phyloP scores from a whole-genome alignment of 208 protist species.

The Porcisia hertigi region DNA sequence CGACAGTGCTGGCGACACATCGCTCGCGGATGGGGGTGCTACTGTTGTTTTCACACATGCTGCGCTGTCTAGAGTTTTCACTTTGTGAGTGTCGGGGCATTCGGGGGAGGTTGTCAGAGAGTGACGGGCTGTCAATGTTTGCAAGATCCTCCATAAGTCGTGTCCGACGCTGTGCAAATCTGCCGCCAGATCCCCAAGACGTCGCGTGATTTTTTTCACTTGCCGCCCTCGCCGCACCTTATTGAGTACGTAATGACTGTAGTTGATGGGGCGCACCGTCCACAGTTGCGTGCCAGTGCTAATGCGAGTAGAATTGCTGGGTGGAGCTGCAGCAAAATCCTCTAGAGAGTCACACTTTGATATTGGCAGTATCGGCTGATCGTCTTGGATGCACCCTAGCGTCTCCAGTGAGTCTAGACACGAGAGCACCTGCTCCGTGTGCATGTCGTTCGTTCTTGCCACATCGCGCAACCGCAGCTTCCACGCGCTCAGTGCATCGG shows the following conservation, averaged over 20 bases:
- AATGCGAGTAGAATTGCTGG: neutral
- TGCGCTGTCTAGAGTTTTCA: neutral
- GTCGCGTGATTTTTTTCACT: slow-evolving; percentile 4
- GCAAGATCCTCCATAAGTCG: slow-evolving; percentile 19
- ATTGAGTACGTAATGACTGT: slow-evolving; percentile 44
- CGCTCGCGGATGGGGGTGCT: too few relatives aligned
- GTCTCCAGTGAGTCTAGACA: slow-evolving; percentile 6
- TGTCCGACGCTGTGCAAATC: slow-evolving; percentile 12
- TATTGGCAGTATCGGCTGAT: neutral
- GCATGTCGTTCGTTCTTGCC: neutral
- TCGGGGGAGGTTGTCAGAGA: neutral
- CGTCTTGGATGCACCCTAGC: neutral
- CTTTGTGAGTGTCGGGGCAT: neutral
- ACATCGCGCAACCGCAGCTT: neutral
- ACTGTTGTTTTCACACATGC: neutral
- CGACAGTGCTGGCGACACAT: neutral
- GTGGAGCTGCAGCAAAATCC: neutral
- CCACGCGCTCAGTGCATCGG: neutral
- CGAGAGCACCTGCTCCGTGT: neutral
- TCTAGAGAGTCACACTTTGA: neutral
- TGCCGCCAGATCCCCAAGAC: slow-evolving; percentile 23
- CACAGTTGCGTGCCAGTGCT: slow-evolving; percentile 41
- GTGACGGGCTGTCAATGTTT: neutral
- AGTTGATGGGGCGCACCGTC: slow-evolving; percentile 34
- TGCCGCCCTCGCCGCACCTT: slow-evolving; percentile 15